Evolutionary conservation across 805 yeast genomes (phyloP).

Genomic region (Cyberlindnera amylophila): DNA sequence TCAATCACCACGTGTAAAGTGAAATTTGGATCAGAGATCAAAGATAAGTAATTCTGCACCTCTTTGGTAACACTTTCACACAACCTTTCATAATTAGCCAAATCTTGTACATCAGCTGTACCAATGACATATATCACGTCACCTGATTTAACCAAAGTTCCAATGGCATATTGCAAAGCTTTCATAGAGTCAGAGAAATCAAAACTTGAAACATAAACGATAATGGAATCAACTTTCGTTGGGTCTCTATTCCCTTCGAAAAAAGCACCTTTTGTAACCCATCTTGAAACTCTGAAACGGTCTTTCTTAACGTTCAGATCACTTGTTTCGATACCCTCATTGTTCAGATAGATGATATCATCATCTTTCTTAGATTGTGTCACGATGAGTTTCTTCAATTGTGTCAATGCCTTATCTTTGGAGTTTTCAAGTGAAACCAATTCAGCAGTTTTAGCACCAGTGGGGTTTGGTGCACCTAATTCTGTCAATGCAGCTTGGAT

Average conservation of each 20-base stretch:
- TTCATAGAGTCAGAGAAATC: conserved; percentile 71
- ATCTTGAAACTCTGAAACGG: conserved; percentile 59
- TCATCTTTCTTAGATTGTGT: conserved; percentile 23
- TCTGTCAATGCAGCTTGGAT: conserved; percentile 32
- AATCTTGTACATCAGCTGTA: conserved; percentile 37
- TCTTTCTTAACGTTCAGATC: conserved; percentile 48
- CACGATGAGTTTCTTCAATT: conserved; percentile 21
- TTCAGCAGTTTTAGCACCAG: conserved; percentile 22
- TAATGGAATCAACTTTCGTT: conserved; percentile 48
- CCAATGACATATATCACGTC: conserved; percentile 67
- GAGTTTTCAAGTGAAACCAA: conserved; percentile 20
- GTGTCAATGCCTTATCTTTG: conserved; percentile 18
- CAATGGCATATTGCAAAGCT: conserved; percentile 86
- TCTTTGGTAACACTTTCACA: conserved; percentile 13
- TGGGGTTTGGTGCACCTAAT: conserved; percentile 38
- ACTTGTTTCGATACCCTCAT: conserved; percentile 51
- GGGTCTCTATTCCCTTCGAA: conserved; percentile 30
- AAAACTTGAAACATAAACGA: conserved; percentile 70
- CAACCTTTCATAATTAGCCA: conserved; percentile 20
- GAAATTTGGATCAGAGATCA: conserved; percentile 19
- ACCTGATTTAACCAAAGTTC: conserved; percentile 78
- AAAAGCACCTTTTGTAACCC: conserved; percentile 66
- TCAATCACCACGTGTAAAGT: conserved; percentile 29
- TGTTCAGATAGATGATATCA: conserved; percentile 13
- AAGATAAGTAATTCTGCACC: conserved; percentile 12